These are phyloP conservation scores for Wickerhamiella occidentalis DNA, from an alignment of 805 yeast genomes.

Conservation along the genomic window DNA sequence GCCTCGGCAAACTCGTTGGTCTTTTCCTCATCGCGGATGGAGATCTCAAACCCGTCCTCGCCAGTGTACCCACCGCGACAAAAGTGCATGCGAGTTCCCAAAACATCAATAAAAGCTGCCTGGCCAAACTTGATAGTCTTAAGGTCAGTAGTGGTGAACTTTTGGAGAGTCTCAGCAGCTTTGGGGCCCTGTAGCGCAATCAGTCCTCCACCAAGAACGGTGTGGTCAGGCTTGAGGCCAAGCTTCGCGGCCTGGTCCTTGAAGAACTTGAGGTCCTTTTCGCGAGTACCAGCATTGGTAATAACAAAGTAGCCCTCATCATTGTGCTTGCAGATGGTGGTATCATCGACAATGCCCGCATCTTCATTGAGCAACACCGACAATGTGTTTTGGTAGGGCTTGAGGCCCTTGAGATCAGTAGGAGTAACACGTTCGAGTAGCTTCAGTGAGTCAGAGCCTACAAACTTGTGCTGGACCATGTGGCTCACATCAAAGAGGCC, in stretches of 20 bases:
- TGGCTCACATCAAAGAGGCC: constrained; percentile 96
- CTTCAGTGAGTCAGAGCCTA: constrained; percentile 53
- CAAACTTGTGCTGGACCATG: constrained; percentile 81
- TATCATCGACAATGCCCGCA: constrained; percentile 90
- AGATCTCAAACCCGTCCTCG: constrained; percentile 93
- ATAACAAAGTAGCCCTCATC: constrained; percentile 67
- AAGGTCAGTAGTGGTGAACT: constrained; percentile 49
- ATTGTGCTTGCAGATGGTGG: constrained; percentile 76
- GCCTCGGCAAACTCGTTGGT: constrained; percentile 52
- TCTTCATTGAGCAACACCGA: constrained; percentile 59
- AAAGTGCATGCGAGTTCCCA: constrained; percentile 45
- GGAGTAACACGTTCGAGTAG: constrained; percentile 82
- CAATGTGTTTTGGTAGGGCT: constrained; percentile 52
- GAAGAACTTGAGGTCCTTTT: constrained; percentile 60
- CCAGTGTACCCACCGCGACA: constrained; percentile 97
- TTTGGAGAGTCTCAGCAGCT: constrained; percentile 55
- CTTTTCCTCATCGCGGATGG: constrained; percentile 44
- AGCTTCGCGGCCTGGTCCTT: constrained; percentile 36
- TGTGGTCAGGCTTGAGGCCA: constrained; percentile 29
- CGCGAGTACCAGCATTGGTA: constrained; percentile 92
- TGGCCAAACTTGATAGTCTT: constrained; percentile 62
- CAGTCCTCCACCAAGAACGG: constrained; percentile 54
- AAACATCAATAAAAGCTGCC: constrained; percentile 37
- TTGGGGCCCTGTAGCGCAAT: constrained; percentile 90
- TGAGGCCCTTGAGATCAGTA: constrained; percentile 52